Conservation (phyloP, 495 filamentous ascomycete species). For the Penicillium lividum region DNA sequence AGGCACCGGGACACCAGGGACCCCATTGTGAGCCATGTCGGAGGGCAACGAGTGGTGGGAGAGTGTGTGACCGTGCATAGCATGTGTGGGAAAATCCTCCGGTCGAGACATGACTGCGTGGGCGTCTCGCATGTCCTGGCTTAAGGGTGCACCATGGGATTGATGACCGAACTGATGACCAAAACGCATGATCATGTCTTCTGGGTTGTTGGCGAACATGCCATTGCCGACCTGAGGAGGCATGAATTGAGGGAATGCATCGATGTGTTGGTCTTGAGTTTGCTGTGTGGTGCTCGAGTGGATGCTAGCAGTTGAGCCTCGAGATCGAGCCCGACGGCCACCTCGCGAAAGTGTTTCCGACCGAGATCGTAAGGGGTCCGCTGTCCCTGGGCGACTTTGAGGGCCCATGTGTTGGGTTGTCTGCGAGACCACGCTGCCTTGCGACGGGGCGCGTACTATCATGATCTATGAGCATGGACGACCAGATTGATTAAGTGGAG, state of each 20-base stretch:
- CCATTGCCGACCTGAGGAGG: conserved; percentile 54
- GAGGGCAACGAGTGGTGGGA: conserved; percentile 42
- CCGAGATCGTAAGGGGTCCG: conserved; percentile 53
- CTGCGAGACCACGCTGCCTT: conserved; percentile 39
- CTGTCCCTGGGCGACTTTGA: conserved; percentile 47
- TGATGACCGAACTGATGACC: conserved; percentile 58
- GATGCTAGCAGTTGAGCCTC: conserved; percentile 83
- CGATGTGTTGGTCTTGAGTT: conserved; percentile 61
- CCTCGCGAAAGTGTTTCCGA: conserved; percentile 62
- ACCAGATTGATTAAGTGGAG: conserved; percentile 1
- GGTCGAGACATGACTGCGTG: conserved; percentile 47
- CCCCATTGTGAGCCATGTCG: conserved; percentile 30
- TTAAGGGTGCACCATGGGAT: conserved; percentile 50
- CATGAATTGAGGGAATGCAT: conserved; percentile 51
- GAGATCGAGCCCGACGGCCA: conserved; percentile 68
- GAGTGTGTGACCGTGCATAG: conserved; percentile 48
- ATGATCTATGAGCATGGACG: conserved; percentile 4
- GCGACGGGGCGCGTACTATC: conserved; percentile 30
- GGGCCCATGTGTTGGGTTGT: conserved; percentile 39
- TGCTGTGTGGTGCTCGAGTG: conserved; percentile 70
- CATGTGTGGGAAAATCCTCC: conserved; percentile 50
- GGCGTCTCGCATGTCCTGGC: conserved; percentile 51
- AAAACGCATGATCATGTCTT: conserved; percentile 65
- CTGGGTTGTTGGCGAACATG: conserved; percentile 53
- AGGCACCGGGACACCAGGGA: conserved; percentile 41